Percentiles rank a stretch among this genome's conserved stretches.
Conservation (phyloP, 1,284 basidiomycete species). For the Ganoderma multipileum region DNA sequence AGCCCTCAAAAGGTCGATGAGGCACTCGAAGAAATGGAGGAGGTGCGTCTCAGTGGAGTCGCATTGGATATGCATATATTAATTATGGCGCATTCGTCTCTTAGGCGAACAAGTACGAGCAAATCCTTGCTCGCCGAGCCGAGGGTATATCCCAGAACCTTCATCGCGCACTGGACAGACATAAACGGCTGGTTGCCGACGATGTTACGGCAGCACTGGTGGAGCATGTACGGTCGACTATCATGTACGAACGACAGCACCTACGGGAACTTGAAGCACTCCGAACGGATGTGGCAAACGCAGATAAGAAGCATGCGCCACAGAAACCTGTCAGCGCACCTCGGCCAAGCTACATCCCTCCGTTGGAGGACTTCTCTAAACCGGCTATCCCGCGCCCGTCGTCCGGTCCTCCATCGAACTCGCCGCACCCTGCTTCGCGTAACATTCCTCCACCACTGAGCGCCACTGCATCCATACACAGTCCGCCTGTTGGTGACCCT, state of each 20-base stretch:
- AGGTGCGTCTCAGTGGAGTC: constrained; percentile 55
- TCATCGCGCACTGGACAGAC: constrained; percentile 81
- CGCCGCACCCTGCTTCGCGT: constrained; percentile 19
- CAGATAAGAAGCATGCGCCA: constrained; percentile 64
- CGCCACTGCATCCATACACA: constrained; percentile 25
- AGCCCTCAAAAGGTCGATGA: constrained; percentile 89
- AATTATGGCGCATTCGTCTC: constrained; percentile 20
- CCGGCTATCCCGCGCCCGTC: constrained; percentile 46
- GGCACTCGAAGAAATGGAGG: constrained; percentile 92
- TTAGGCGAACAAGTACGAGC: constrained; percentile 88
- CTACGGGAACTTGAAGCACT: constrained; percentile 90
- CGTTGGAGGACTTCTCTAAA: constrained; percentile 66
- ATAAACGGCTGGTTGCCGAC: constrained; percentile 86
- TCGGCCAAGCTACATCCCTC: constrained; percentile 65
- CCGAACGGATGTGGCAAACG: constrained; percentile 72
- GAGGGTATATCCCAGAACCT: constrained; percentile 92
- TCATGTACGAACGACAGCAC: constrained; percentile 90
- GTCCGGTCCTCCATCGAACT: constrained; percentile 35
- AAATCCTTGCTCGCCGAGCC: constrained; percentile 79
- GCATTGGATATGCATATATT: constrained; percentile 1
- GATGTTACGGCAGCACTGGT: constrained; percentile 88
- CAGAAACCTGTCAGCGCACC: constrained; percentile 55
- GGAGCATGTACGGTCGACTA: constrained; percentile 88
- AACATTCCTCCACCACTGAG: constrained; percentile 22
- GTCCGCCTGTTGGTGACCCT: constrained; percentile 13